Evolutionary conservation across 805 yeast genomes (phyloP).

Genomic region (Yamadazyma ubonensis): DNA sequence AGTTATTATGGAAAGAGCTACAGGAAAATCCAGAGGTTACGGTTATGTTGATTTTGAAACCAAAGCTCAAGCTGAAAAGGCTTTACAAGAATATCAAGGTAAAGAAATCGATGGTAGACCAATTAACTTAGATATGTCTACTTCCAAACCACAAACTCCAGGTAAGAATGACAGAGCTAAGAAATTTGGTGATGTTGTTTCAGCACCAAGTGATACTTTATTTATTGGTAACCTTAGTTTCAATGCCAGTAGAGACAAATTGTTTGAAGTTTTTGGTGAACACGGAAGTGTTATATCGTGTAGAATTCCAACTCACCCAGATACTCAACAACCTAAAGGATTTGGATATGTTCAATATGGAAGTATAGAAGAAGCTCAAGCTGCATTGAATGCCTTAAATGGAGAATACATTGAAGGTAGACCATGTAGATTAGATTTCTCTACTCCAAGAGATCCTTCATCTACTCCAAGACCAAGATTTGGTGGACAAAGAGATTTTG

Average conservation of each 20-base stretch:
- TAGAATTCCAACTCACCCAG: conserved; percentile 97
- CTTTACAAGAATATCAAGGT: conserved; percentile 82
- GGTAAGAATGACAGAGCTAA: conserved; percentile 77
- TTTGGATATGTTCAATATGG: conserved; percentile 96
- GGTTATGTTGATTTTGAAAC: conserved; percentile 93
- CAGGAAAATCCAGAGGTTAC: conserved; percentile 94
- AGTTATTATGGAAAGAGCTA: conserved; percentile 88
- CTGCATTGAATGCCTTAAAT: conserved; percentile 81
- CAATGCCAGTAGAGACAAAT: conserved; percentile 77
- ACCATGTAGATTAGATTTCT: conserved; percentile 91
- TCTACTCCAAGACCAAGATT: conserved; percentile 27
- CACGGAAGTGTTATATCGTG: conserved; percentile 84
- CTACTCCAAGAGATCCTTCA: conserved; percentile 76
- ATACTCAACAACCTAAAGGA: conserved; percentile 98
- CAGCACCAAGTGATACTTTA: conserved; percentile 92
- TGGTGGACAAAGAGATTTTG: conserved; percentile 43
- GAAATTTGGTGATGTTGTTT: conserved; percentile 85
- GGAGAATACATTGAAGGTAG: conserved; percentile 90
- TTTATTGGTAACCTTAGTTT: conserved; percentile 96
- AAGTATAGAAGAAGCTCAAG: conserved; percentile 83
- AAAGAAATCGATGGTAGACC: conserved; percentile 96
- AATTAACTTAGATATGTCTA: conserved; percentile 88
- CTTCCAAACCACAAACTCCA: conserved; percentile 66
- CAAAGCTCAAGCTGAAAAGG: conserved; percentile 79
- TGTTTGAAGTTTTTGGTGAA: conserved; percentile 70